These are phyloP conservation scores for Oemleria cerasiformis DNA, from an alignment of 306 rosid species.

Conservation along the genomic window DNA sequence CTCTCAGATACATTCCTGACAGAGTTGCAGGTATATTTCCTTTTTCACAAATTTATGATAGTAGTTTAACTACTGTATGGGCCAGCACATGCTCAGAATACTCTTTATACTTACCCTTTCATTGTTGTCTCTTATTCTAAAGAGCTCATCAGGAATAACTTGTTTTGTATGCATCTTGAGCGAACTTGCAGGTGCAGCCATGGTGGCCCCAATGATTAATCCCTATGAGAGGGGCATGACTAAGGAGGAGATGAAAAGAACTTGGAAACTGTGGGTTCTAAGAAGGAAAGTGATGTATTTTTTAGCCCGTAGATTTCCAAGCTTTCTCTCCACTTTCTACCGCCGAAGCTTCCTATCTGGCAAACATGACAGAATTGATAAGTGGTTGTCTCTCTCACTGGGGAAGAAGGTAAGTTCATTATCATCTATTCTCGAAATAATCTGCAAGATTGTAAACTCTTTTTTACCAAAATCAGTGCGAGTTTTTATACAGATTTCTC, in stretches of 20 bases:
- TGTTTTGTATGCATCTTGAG: slow-evolving; percentile 23
- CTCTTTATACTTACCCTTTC: neutral
- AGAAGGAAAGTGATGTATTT: slow-evolving; percentile 61
- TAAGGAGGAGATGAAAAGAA: slow-evolving; percentile 69
- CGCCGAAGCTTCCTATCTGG: slow-evolving; percentile 69
- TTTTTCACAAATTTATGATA: neutral
- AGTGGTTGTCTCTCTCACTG: slow-evolving; percentile 51
- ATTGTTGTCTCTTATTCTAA: neutral
- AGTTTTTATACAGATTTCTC: neutral
- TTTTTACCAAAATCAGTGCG: neutral
- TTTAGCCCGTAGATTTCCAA: slow-evolving; percentile 77
- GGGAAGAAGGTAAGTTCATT: slow-evolving; percentile 67
- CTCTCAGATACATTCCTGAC: slow-evolving; percentile 80
- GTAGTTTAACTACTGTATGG: neutral
- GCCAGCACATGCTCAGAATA: neutral
- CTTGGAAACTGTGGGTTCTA: slow-evolving; percentile 81
- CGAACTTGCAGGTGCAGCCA: slow-evolving; percentile 69
- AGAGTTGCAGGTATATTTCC: slow-evolving; percentile 67
- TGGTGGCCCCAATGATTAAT: slow-evolving; percentile 81
- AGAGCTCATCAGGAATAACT: slow-evolving; percentile 1
- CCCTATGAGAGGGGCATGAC: slow-evolving; percentile 76
- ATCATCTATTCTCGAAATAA: slow-evolving; percentile 9
- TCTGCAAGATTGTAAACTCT: slow-evolving; percentile 1
- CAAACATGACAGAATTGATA: slow-evolving; percentile 66
- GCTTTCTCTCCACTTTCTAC: slow-evolving; percentile 62